Evolutionary conservation across 495 filamentous ascomycete species (phyloP).

Genomic region (Penicillium roqueforti): DNA sequence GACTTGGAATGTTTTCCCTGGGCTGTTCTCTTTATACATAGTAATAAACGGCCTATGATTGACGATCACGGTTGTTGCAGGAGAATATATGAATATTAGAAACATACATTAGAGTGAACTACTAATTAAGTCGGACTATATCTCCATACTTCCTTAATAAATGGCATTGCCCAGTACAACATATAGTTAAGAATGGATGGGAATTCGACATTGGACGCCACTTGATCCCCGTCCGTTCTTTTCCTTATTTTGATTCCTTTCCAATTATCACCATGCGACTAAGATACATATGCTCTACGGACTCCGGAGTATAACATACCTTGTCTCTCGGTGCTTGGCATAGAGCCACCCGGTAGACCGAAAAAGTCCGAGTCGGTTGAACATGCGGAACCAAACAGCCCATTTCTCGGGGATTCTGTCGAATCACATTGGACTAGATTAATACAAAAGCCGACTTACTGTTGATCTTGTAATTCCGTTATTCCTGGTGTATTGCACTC

Average conservation of each 20-base stretch:
- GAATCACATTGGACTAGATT: slow-evolving; percentile 9
- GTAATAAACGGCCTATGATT: slow-evolving; percentile 3
- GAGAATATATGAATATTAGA: slow-evolving; percentile 1
- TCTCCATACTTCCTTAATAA: not conserved
- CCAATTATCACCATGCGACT: too few relatives aligned
- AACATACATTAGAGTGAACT: slow-evolving; percentile 3
- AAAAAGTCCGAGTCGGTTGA: slow-evolving; percentile 20
- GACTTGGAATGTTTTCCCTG: slow-evolving; percentile 3
- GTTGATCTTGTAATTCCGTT: not conserved
- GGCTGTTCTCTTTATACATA: slow-evolving; percentile 10
- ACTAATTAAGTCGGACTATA: not conserved
- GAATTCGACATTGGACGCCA: too few relatives aligned
- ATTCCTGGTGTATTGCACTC: slow-evolving; percentile 1
- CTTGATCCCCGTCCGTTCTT: too few relatives aligned
- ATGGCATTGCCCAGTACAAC: not conserved
- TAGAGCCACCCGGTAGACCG: slow-evolving; percentile 8
- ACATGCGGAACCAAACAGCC: not conserved
- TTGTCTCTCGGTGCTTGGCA: slow-evolving; percentile 9
- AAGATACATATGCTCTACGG: too few relatives aligned
- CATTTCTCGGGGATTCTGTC: slow-evolving; percentile 13
- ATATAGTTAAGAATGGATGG: not conserved
- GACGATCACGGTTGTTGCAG: slow-evolving; percentile 2
- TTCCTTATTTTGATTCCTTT: too few relatives aligned
- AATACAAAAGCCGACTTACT: not conserved
- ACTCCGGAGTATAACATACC: too few relatives aligned